Base-by-base conservation (phyloP, 441 rosid genomes). In the Aquilaria agallochum region DNA sequence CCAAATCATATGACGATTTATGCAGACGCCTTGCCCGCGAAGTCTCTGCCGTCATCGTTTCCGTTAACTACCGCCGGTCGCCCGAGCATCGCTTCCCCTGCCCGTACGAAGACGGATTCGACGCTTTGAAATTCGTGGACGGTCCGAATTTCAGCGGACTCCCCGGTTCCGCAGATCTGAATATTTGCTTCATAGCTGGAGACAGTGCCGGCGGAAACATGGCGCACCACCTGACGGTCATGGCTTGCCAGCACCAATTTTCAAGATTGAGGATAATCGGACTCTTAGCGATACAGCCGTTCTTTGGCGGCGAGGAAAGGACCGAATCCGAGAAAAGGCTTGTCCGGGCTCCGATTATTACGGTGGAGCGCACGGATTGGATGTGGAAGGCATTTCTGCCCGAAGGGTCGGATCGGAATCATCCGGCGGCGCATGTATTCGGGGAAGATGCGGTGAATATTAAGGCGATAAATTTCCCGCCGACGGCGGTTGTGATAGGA, bases 121-220 rank as follows among this genome's bases (percentile, higher is more conserved):
- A 76, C 57, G 69, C 57, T 31, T 31, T 72, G 2, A 72, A 63
- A 27, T 76, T 65, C 64, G 47, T 76, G 2, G 72, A 59, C 48
- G 44, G 58, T 32, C 30, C 66, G 3, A 58, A 63, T 27, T 36
- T 61, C 4, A 50, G 59, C 2, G 55, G 58, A 1, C 52, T 68
- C 7, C 65, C 71, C 1, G 62, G 48, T 2, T 47, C 34, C 12
- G 74, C 66, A 5, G 53, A 61, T 10, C 31, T 54, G 14, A 55
- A 34, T 0, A 45, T 31, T 0, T 49, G 47, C 50, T 75, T 71
- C 47, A 9, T 75, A 3, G 60, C 64, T n/a, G 80, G 80, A 9
- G 76, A 75, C 52, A 73, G 76, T 14, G 71, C 71, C 6, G 76
- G 71, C 2, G 80, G 69, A 3, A 76, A 72, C 62, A 3, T 72